Percentiles rank a stretch among this genome's conserved stretches.
These are phyloP conservation scores for Hysterangium stoloniferum DNA, from an alignment of 768 basidiomycete genomes.

Conservation along the genomic window DNA sequence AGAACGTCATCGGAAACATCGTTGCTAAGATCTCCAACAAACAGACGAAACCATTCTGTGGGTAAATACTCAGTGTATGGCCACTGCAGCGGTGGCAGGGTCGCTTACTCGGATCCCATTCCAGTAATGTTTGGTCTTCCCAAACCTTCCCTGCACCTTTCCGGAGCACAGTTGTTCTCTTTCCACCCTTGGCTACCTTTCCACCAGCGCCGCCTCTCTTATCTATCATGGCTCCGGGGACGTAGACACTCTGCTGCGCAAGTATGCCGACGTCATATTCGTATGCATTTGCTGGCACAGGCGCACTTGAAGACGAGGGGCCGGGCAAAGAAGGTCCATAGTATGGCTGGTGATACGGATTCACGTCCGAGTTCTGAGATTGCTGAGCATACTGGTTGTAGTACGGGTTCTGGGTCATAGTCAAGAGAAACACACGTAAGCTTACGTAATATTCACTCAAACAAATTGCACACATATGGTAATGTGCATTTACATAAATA, in stretches of 20 bases:
- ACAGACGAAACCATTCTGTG: constrained; percentile 92
- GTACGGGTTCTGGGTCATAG: constrained; percentile 14
- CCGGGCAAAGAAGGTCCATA: constrained; percentile 63
- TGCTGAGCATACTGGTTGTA: constrained; percentile 19
- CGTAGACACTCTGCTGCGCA: constrained; percentile 87
- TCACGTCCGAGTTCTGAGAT: constrained; percentile 45
- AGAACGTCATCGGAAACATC: constrained; percentile 96
- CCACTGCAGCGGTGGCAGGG: background rate
- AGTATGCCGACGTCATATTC: constrained; percentile 89
- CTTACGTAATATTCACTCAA: too few relatives aligned
- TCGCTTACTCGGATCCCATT: constrained; percentile 91
- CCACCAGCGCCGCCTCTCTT: constrained; percentile 81
- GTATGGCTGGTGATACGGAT: constrained; percentile 79
- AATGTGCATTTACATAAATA: too few relatives aligned
- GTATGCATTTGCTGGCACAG: constrained; percentile 84
- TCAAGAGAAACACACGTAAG: background rate
- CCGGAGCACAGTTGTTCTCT: constrained; percentile 86
- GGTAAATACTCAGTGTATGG: constrained; percentile 13
- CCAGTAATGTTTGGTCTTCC: constrained; percentile 95
- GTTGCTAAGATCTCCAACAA: constrained; percentile 96
- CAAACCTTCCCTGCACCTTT: constrained; percentile 96
- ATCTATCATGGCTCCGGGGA: constrained; percentile 86
- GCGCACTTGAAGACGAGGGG: constrained; percentile 64
- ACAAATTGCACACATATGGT: too few relatives aligned
- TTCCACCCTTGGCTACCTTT: constrained; percentile 82